Conservation (phyloP, 2,329 filamentous ascomycete genomes). For the Aspergillus sp. region DNA sequence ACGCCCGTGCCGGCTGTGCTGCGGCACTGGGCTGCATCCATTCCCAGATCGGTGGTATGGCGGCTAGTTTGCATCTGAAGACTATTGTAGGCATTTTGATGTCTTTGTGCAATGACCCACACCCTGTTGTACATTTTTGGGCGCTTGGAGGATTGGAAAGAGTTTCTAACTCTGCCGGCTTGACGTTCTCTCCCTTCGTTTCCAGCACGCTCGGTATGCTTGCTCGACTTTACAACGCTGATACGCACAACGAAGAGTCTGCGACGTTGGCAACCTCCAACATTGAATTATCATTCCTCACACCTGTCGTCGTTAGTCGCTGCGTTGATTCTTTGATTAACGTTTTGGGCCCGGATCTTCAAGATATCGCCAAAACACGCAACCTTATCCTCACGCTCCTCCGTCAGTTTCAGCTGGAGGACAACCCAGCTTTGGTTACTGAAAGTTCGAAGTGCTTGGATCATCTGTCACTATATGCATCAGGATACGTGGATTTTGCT, state of each 20-base stretch:
- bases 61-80: conserved; percentile 90
- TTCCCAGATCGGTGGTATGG: conserved; percentile 94
- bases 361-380: conserved; percentile 84
- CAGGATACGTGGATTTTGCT: conserved; percentile 74
- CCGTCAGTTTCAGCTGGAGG: conserved; percentile 70
- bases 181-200: conserved; percentile 87
- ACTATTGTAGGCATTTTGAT: conserved; percentile 97
- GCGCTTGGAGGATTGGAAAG: conserved; percentile 80
- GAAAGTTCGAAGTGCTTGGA: conserved; percentile 79
- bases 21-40: conserved; percentile 91
- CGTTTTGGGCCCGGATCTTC: conserved; percentile 87
- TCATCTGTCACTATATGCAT: conserved; percentile 85
- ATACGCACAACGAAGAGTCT: conserved; percentile 83
- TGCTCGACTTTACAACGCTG: conserved; percentile 83
- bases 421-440: conserved; percentile 62
- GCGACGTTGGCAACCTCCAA: conserved; percentile 78
- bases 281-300: conserved; percentile 76
- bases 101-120: conserved; percentile 91
- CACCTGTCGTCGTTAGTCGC: conserved; percentile 72
- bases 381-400: conserved; percentile 86
- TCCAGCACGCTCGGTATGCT: conserved; percentile 88
- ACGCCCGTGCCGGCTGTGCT: conserved; percentile 86
- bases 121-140: conserved; percentile 94
- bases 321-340: conserved; percentile 96
- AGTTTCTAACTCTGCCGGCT: conserved; percentile 83